Base-by-base conservation (phyloP, 768 basidiomycete genomes). In the Cyclocybe aegerita region DNA sequence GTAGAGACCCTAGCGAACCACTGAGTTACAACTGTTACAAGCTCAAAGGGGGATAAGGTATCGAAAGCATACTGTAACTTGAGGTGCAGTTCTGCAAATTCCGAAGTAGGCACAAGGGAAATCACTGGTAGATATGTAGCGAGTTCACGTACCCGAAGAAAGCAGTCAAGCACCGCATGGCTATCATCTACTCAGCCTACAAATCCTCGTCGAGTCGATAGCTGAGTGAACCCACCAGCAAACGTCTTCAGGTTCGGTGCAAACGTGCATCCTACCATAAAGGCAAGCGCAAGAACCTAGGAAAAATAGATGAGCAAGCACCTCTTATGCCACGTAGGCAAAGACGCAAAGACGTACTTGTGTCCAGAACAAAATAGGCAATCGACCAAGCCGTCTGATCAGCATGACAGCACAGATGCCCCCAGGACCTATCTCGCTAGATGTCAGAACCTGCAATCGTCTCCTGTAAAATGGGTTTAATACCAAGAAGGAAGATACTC, bases 311-410 rank as follows among this genome's bases (percentile, higher is more conserved):
- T 11, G 15, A 40, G 31, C 4, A 33, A 6, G 9, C 7, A 7
- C 9, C 9, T 31, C 7, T n/a, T 14, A 35, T 16, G 9, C 31
- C 4, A 39, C 4, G 9, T 37, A 46, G 12, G 9, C 37, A 2
- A 31, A 37, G 15, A 11, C 7, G 15, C 2, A 55, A 3, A 49
- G 48, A 11, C 70, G 16, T 48, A 80, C 80, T 67, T 87, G 85
- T 0, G 83, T 82, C 86, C 86, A 89, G 67, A 86, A 87, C 33
- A 89, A 64, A 9, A 87, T 69, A 0, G 85, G 84, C 1, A 89
- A 73, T 39, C 86, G 79, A 6, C 86, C 86, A 47, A 67, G 76
- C 12, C 82, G 77, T 32, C 84, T 73, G 63, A 86, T 81, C 31
- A 85, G 62, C 70, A 86, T 81, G 5, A 85, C 82, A n/a, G 78